Base-by-base conservation (phyloP, 108 stramenopile genomes). In the Nitzschia palea region DNA sequence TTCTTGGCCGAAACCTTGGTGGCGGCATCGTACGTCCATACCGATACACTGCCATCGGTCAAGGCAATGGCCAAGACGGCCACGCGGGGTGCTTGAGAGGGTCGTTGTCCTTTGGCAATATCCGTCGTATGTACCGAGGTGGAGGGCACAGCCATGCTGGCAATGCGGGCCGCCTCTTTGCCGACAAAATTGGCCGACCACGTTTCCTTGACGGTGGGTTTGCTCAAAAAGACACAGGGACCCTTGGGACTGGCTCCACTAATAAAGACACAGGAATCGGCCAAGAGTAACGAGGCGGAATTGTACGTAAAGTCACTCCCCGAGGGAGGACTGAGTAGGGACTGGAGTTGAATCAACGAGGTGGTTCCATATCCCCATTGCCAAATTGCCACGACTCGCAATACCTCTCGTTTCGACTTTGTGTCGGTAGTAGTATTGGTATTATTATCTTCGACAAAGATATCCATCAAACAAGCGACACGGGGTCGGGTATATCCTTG, bases 211-310 rank as follows among this genome's bases (percentile, higher is more conserved):
- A 85, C 83, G 33, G 83, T 71, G 27, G 93, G 89, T 59, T 89
- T 90, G 43, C 77, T 82, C 45, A 91, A 67, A 52, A 89, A 89
- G 53, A 85, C 59, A 81, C 87, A 75, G 47, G 77, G 78, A 51
- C 80, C 75, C 50, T 80, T 71, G 40, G 66, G 48, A 45, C 63
- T 68, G 18, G 58, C 62, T 10, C 92, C 92, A 35, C 84, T 84
- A 15, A 94, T 77, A 76, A 94, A 94, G 28, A 91, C 43, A 42
- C 90, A 77, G 22, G 84, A 83, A 65, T 94, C 88, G 14, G 84
- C 83, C 30, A 86, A 66, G 55, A 74, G 62, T 45, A 94, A 50
- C 29, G 82, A 77, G 9, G 65, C 54, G 3, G 80, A 68, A 52
- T 94, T 74, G 74, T 86, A 89, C 4, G 67, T 35, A 64, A 68